Conservation (phyloP, 768 basidiomycete genomes). For the Boletus speciosus region DNA sequence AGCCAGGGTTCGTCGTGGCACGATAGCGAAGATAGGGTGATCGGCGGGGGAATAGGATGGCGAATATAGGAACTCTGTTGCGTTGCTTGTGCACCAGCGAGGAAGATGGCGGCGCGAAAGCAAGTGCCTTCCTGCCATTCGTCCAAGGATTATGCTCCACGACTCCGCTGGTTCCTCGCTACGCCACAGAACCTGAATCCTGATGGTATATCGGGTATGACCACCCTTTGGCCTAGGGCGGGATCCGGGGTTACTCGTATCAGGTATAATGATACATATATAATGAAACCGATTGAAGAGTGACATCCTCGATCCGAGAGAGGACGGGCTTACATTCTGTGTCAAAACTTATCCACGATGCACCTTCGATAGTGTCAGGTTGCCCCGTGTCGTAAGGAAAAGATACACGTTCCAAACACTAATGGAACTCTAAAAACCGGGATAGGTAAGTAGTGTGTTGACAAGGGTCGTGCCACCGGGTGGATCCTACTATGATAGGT, state of each 20-base stretch:
- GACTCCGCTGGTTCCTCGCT: slow-evolving; percentile 9
- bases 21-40: neutral
- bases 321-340: neutral
- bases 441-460: neutral
- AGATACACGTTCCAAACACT: neutral
- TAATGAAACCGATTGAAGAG: neutral
- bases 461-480: neutral
- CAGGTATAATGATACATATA: slow-evolving; percentile 4
- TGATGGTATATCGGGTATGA: neutral
- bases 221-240: neutral
- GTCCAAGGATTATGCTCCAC: neutral
- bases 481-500: neutral
- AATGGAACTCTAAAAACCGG: slow-evolving; percentile 12
- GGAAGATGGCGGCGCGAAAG: neutral
- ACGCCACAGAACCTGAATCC: slow-evolving; percentile 20
- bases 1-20: neutral
- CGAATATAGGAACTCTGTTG: neutral
- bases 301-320: neutral
- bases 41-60: neutral
- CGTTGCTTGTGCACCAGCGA: neutral
- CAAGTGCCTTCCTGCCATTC: neutral
- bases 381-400: neutral
- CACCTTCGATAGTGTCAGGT: neutral
- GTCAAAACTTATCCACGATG: slow-evolving; percentile 1
- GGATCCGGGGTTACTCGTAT: neutral